These are phyloP conservation scores for Ilyonectria robusta DNA, from an alignment of 2,329 filamentous ascomycete species.

Conservation along the genomic window DNA sequence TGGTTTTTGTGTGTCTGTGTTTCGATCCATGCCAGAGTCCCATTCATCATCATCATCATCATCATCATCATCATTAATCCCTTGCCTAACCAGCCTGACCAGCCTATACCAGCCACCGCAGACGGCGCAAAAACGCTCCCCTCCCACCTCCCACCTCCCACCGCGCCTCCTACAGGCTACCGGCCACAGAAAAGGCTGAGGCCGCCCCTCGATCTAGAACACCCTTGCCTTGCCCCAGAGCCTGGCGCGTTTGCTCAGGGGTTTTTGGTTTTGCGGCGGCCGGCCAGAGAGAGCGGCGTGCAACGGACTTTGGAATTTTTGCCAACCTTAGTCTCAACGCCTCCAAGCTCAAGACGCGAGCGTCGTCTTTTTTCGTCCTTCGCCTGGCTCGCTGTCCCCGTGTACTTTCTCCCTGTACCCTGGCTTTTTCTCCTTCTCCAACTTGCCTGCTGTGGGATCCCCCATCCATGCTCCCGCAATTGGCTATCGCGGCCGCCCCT, in stretches of 20 bases:
- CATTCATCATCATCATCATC: background rate
- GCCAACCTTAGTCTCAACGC: constrained; percentile 33
- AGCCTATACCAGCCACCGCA: constrained; percentile 11
- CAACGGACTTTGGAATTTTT: constrained; percentile 31
- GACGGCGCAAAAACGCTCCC: constrained; percentile 19
- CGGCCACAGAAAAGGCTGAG: constrained; percentile 46
- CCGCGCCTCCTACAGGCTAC: constrained; percentile 2
- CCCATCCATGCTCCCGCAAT: constrained; percentile 47
- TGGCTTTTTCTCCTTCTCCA: constrained; percentile 1
- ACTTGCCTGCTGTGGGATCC: constrained; percentile 31
- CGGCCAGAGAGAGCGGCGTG: constrained; percentile 35
- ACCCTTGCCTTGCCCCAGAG: constrained; percentile 41
- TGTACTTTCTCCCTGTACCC: background rate
- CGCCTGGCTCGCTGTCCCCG: background rate
- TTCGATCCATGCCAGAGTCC: background rate
- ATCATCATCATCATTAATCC: constrained; percentile 5
- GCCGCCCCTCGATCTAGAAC: constrained; percentile 50
- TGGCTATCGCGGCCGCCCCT: constrained; percentile 45
- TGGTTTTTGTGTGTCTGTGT: background rate
- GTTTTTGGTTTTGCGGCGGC: constrained; percentile 37
- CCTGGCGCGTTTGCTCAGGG: constrained; percentile 49
- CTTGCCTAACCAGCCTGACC: constrained; percentile 14
- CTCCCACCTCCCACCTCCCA: constrained; percentile 2
- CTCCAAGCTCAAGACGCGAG: constrained; percentile 7
- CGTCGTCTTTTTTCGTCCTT: constrained; percentile 21